These are phyloP conservation scores for Stephanodiscus triporus DNA, from an alignment of 108 stramenopile species.

Conservation along the genomic window DNA sequence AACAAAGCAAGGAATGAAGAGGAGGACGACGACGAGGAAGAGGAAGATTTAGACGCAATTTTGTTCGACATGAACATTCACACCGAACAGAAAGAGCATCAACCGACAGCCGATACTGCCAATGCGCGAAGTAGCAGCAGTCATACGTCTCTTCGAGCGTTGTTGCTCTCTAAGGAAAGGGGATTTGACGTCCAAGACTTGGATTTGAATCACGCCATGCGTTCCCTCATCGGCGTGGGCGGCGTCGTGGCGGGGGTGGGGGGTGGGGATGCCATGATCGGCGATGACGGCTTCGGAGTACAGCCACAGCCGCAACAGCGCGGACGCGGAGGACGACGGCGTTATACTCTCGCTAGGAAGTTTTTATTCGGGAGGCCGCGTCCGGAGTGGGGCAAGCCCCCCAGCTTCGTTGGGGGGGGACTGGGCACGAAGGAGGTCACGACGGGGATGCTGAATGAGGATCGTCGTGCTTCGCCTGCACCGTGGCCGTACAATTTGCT, in stretches of 20 bases:
- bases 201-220: slow-evolving; percentile 64
- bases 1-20: slow-evolving; percentile 2
- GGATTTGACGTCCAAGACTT: slow-evolving; percentile 58
- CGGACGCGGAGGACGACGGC: slow-evolving; percentile 14
- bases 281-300: background rate
- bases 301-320: slow-evolving; percentile 18
- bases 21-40: slow-evolving; percentile 11
- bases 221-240: slow-evolving; percentile 57
- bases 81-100: background rate
- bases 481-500: slow-evolving; percentile 75
- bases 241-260: background rate
- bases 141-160: slow-evolving; percentile 17
- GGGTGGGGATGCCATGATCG: background rate
- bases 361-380: slow-evolving; percentile 69
- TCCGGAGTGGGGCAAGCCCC: slow-evolving; percentile 66
- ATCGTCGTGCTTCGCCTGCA: slow-evolving; percentile 14
- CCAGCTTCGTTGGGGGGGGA: slow-evolving; percentile 77
- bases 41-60: slow-evolving; percentile 56
- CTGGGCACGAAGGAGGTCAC: slow-evolving; percentile 67
- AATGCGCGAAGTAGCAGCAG: too few species aligned
- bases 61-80: slow-evolving; percentile 27
- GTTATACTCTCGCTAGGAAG: slow-evolving; percentile 36
- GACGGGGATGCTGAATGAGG: background rate
- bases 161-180: slow-evolving; percentile 16
- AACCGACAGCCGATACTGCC: background rate